Evolutionary conservation across 768 basidiomycete species (phyloP).

Genomic region (Hortiboletus flavorubellus): DNA sequence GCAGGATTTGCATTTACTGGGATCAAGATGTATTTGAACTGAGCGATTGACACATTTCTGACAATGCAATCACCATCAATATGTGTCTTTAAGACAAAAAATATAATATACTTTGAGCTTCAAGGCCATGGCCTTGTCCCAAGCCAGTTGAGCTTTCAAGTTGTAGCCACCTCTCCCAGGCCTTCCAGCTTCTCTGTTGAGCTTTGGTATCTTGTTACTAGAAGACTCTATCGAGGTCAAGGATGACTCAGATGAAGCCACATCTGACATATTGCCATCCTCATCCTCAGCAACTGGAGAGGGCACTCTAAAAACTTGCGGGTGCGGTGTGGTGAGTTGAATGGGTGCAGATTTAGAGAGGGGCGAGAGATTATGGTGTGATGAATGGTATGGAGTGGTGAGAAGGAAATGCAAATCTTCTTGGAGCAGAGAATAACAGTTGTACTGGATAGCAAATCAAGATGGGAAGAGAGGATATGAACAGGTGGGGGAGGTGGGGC

Average conservation of each 20-base stretch:
- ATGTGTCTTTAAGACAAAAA: too few species aligned
- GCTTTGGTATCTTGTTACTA: constrained; percentile 5
- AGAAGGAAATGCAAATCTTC: background rate
- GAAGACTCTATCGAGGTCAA: background rate
- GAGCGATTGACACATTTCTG: too few species aligned
- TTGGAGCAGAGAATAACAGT: background rate
- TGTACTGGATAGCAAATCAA: background rate
- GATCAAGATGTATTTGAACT: too few species aligned
- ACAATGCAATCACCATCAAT: too few species aligned
- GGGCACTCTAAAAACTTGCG: background rate
- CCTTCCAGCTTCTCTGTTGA: background rate
- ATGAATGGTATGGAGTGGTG: background rate
- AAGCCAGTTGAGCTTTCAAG: constrained; percentile 3
- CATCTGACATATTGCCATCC: background rate
- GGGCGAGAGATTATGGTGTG: background rate
- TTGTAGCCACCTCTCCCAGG: constrained; percentile 8
- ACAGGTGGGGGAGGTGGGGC: background rate
- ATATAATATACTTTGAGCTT: background rate
- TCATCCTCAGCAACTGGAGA: background rate
- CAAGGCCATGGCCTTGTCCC: background rate
- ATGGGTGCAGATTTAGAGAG: background rate
- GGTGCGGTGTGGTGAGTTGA: background rate
- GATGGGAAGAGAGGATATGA: background rate
- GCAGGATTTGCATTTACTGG: too few species aligned
- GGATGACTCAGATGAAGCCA: background rate